These are phyloP conservation scores for Tulasnella sp. DNA, from an alignment of 768 basidiomycete genomes.

Conservation along the genomic window DNA sequence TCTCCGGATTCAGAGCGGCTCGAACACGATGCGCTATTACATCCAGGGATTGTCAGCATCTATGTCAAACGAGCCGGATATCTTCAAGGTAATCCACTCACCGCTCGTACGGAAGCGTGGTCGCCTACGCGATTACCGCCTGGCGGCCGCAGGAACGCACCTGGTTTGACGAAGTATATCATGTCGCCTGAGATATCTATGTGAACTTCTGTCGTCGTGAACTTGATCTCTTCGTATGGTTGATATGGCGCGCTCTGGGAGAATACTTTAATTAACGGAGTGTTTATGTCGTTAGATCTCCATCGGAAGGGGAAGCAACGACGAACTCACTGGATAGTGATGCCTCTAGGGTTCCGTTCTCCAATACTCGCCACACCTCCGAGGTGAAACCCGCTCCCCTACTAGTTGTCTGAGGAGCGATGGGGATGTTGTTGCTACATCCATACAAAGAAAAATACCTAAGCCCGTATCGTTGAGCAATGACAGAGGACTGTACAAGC, in stretches of 20 bases:
- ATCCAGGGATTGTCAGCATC: background rate
- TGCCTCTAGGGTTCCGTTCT: background rate
- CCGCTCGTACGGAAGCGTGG: background rate
- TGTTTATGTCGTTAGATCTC: too few relatives aligned
- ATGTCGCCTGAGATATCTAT: background rate
- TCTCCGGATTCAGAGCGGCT: background rate
- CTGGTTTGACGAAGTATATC: background rate
- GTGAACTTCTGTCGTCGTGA: background rate
- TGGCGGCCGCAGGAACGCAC: background rate
- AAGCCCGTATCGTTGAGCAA: too few relatives aligned
- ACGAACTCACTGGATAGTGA: background rate
- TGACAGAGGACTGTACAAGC: too few relatives aligned
- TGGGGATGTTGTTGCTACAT: too few relatives aligned
- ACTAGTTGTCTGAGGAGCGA: too few relatives aligned
- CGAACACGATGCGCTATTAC: background rate
- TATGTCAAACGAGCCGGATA: background rate
- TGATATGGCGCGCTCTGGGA: background rate
- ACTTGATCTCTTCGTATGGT: background rate
- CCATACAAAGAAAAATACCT: too few relatives aligned
- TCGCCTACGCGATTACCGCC: background rate
- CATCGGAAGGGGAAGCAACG: too few relatives aligned
- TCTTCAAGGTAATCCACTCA: background rate
- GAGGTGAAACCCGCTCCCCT: too few relatives aligned
- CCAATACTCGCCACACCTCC: background rate
- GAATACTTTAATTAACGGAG: background rate